Conservation (phyloP, 306 rosid genomes). For the Rosa multiflora region DNA sequence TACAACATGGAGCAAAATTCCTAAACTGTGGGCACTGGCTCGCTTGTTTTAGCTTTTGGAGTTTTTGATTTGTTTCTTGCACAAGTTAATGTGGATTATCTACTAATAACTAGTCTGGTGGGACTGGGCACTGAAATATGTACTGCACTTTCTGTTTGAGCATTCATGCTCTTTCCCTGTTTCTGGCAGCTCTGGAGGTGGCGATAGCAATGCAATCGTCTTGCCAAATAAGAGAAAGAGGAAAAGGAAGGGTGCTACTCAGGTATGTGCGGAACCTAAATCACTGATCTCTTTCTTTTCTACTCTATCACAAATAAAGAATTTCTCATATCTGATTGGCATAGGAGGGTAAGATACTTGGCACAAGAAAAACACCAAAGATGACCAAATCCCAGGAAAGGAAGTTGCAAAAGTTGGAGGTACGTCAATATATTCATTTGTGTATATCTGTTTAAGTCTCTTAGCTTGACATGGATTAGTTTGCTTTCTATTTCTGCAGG, state of each 20-base stretch:
- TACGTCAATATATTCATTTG: constrained; percentile 15
- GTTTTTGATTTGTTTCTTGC: too few species aligned
- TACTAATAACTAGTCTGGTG: not conserved
- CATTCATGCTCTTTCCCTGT: not conserved
- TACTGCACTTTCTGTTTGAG: not conserved
- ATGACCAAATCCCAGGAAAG: constrained; percentile 70
- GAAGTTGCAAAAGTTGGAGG: constrained; percentile 78
- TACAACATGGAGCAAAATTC: too few species aligned
- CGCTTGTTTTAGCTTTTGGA: too few species aligned
- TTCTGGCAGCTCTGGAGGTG: constrained; percentile 18
- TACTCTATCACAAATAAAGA: not conserved
- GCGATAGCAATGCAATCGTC: constrained; percentile 28
- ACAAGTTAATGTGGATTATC: too few species aligned
- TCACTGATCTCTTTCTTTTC: not conserved
- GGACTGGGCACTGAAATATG: too few species aligned
- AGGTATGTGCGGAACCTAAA: constrained; percentile 9
- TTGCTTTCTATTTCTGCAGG: constrained; percentile 42
- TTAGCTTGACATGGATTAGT: constrained; percentile 19
- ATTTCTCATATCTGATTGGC: not conserved
- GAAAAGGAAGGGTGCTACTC: constrained; percentile 19
- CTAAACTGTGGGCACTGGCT: too few species aligned
- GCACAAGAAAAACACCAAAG: constrained; percentile 43
- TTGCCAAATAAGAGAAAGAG: constrained; percentile 24
- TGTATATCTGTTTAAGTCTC: constrained; percentile 12
- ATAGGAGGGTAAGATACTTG: constrained; percentile 39